Evolutionary conservation across 495 filamentous ascomycete genomes (phyloP).

Genomic region (Daldinia vernicosa): DNA sequence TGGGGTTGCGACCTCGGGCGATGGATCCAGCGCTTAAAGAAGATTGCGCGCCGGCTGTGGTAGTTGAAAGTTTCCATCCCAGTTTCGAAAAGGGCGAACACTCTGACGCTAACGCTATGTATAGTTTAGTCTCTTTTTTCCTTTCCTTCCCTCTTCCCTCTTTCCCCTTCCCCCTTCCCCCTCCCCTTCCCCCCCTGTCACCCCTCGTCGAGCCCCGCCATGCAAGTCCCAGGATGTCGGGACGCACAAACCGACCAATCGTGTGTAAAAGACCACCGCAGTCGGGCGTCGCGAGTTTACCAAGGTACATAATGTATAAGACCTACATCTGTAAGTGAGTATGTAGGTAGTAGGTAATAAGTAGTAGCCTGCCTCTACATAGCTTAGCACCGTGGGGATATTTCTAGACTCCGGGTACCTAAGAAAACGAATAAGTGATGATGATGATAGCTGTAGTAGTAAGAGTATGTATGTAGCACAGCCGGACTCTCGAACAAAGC

Average conservation of each 20-base stretch:
- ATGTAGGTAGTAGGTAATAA: background rate
- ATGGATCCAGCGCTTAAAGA: constrained; percentile 37
- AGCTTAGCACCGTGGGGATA: background rate
- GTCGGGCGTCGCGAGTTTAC: constrained; percentile 32
- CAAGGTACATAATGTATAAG: constrained; percentile 12
- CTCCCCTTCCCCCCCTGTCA: too few species aligned
- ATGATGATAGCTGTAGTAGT: background rate
- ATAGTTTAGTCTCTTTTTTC: background rate
- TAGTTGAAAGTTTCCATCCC: background rate
- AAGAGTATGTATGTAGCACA: too few species aligned
- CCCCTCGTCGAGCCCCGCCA: constrained; percentile 33
- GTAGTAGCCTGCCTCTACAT: background rate
- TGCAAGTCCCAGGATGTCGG: constrained; percentile 45
- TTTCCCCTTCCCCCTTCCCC: background rate
- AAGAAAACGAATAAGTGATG: background rate
- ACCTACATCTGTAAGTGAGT: constrained; percentile 2
- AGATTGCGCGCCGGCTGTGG: constrained; percentile 24
- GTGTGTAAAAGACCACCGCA: constrained; percentile 3
- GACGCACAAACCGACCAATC: constrained; percentile 38
- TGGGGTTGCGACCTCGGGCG: constrained; percentile 8
- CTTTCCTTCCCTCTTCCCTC: background rate
- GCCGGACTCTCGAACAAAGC: background rate
- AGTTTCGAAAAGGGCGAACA: constrained; percentile 18
- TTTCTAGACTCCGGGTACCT: constrained; percentile 1
- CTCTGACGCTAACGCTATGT: constrained; percentile 13